Evolutionary conservation across 1,284 basidiomycete genomes (phyloP), one percentile per base, ranked within the genome.

Genomic region (Malassezia japonica): DNA sequence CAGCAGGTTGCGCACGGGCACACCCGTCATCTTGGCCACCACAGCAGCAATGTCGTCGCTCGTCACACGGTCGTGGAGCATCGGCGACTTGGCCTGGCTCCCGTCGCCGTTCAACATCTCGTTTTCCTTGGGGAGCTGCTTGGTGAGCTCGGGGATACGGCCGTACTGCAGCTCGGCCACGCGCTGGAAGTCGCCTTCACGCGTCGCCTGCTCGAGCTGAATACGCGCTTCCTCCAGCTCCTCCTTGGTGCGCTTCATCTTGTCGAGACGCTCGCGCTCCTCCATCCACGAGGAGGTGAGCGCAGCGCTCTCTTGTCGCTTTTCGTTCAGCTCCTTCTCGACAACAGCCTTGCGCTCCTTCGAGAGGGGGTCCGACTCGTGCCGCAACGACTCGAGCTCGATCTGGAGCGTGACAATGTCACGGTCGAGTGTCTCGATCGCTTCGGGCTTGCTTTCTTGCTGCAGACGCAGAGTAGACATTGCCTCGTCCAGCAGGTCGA

Each of bases 391-490:
- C 74, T 89, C 87, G 12, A 87, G 77, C 74, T 95, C 90, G 60
- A 94, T 94, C 54, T 74, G 67, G 4, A 91, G 77, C 1, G 86
- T 90, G 61, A 90, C 79, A 36, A 91, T 83, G 48, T 86, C 82
- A 27, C 88, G 78, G 55, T 91, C 85, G 6, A 94, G 79, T 1
- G 78, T 77, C 66, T 94, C 89, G 2, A 95, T 78, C 55, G 83
- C 82, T 56, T 88, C 85, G 0, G 90, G 91, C 67, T 90, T 88
- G 35, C 81, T 84, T 70, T 94, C 91, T 64, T 91, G 89, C 1
- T 88, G 84, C 4, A 95, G 80, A 1, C 89, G 82, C n/a, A 94
- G 77, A 0, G 87, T 77, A 6, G 85, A 86, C 6, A 59, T 57
- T n/a, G 62, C 61, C 39, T 69, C 66, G 48, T 67, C 64, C 23